phyloP scores from a whole-genome alignment of 768 basidiomycete species.

The Calocybe cyanea region DNA sequence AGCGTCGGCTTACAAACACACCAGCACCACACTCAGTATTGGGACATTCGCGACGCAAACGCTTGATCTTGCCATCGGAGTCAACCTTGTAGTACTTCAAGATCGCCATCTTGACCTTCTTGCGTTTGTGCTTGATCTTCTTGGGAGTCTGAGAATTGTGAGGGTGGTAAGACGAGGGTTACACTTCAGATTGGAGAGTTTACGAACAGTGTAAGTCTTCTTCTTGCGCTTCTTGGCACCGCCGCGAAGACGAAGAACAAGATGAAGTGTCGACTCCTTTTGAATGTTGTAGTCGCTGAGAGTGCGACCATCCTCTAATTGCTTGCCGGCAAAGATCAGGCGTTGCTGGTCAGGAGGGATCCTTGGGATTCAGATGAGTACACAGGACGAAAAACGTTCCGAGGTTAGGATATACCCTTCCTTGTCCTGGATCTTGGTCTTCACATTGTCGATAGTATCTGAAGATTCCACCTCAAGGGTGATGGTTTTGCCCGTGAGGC shows the following conservation, averaged over 20 bases:
- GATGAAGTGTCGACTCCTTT: constrained; percentile 98
- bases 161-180: background rate
- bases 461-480: constrained; percentile 97
- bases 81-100: constrained; percentile 99
- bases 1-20: constrained; percentile 64
- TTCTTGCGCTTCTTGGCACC: constrained; percentile 99
- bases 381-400: background rate
- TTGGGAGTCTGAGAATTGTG: constrained; percentile 72
- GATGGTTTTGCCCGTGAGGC: constrained; percentile 99
- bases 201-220: constrained; percentile 93
- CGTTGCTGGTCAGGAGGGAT: constrained; percentile 96
- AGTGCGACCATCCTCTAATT: constrained; percentile 98
- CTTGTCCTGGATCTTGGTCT: constrained; percentile 97
- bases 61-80: constrained; percentile 99
- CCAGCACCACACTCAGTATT: constrained; percentile 80
- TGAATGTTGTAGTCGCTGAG: constrained; percentile 97
- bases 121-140: constrained; percentile 99
- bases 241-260: constrained; percentile 97
- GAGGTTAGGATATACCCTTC: constrained; percentile 59
- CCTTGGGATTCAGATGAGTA: constrained; percentile 28
- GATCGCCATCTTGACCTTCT: constrained; percentile 99
- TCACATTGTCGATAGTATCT: constrained; percentile 97
- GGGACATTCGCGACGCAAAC: constrained; percentile 95
- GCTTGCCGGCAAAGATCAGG: constrained; percentile 98
- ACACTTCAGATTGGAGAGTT: background rate